phyloP scores from a whole-genome alignment of 2,329 filamentous ascomycete species.

The Cercospora brassicicola region DNA sequence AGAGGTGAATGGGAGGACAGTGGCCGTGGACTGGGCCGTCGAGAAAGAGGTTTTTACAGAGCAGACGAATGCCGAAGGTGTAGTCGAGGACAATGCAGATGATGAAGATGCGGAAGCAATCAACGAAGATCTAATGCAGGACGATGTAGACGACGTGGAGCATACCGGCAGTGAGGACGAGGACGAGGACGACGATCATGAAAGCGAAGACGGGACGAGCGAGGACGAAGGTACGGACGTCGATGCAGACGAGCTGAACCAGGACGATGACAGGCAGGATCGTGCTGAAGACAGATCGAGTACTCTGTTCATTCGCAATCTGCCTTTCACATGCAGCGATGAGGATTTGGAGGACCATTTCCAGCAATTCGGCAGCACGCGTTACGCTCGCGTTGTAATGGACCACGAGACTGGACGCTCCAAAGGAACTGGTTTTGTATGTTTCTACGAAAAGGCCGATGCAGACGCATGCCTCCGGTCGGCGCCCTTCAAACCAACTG shows the following conservation, averaged over 20 bases:
- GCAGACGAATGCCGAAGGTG: constrained; percentile 26
- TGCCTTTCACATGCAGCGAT: constrained; percentile 86
- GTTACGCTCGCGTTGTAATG: constrained; percentile 88
- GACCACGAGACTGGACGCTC: constrained; percentile 82
- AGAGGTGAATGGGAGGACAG: constrained; percentile 77
- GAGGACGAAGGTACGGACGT: constrained; percentile 40
- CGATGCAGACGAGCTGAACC: constrained; percentile 47
- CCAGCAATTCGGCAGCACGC: constrained; percentile 77
- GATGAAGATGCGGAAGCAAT: constrained; percentile 39
- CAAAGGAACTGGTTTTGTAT: constrained; percentile 91
- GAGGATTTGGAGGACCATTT: constrained; percentile 83
- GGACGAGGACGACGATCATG: constrained; percentile 39
- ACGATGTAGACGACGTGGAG: constrained; percentile 36
- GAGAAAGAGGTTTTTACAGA: constrained; percentile 77
- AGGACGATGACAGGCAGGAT: constrained; percentile 47
- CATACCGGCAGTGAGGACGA: constrained; percentile 37
- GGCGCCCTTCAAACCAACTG: constrained; percentile 61
- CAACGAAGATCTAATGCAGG: constrained; percentile 24
- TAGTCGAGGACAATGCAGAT: constrained; percentile 38
- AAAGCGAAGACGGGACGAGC: constrained; percentile 46
- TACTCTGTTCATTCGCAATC: constrained; percentile 89
- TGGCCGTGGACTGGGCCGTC: constrained; percentile 96
- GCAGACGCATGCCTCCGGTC: constrained; percentile 72
- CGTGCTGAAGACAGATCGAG: constrained; percentile 63
- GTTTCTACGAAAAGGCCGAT: constrained; percentile 77